These are phyloP conservation scores for Casaregolazyma suthepensis DNA, from an alignment of 1,139 yeast genomes.

Conservation along the genomic window DNA sequence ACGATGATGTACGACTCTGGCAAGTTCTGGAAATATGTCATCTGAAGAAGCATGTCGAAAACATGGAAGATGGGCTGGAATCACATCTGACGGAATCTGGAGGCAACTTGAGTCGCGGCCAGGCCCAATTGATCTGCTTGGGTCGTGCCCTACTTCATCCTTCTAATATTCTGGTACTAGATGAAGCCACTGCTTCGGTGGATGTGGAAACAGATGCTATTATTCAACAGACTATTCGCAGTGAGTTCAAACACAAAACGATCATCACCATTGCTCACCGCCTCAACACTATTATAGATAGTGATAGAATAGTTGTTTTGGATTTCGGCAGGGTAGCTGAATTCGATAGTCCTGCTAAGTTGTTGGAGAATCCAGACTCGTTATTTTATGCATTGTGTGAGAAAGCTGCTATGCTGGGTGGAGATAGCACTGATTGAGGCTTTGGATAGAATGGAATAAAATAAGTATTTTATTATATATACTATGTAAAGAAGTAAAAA, in stretches of 20 bases:
- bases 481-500: background rate
- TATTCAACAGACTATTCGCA: constrained; percentile 66
- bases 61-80: constrained; percentile 41
- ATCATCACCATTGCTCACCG: constrained; percentile 78
- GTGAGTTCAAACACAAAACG: constrained; percentile 57
- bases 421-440: background rate
- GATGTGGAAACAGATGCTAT: constrained; percentile 73
- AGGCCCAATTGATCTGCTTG: constrained; percentile 67
- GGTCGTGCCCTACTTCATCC: constrained; percentile 75
- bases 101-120: constrained; percentile 68
- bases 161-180: constrained; percentile 60
- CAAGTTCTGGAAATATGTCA: constrained; percentile 78
- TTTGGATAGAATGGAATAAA: background rate
- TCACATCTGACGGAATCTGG: constrained; percentile 61
- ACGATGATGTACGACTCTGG: constrained; percentile 44
- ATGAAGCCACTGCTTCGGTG: constrained; percentile 84
- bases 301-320: constrained; percentile 61
- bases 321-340: constrained; percentile 64
- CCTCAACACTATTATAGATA: constrained; percentile 72
- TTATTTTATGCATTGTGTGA: constrained; percentile 60
- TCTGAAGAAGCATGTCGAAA: constrained; percentile 61
- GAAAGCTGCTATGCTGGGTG: constrained; percentile 40
- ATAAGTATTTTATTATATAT: background rate
- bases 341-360: constrained; percentile 55
- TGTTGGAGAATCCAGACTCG: constrained; percentile 41